Conservation (phyloP, 1,284 basidiomycete genomes). For the Cryptococcus amylolentus region DNA sequence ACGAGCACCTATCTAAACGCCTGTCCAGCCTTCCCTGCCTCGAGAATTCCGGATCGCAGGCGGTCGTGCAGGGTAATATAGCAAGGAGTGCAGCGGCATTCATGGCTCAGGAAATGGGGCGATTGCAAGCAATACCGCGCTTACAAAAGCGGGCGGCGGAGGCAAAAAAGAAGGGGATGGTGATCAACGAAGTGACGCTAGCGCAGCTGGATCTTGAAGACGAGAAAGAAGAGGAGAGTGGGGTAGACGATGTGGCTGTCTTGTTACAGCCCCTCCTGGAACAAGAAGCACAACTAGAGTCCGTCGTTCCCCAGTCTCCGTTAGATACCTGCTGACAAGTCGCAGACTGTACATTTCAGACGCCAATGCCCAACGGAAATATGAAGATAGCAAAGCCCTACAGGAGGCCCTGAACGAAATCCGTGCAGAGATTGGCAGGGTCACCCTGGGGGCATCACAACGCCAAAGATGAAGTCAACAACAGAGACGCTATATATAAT, state of each 20-base stretch:
- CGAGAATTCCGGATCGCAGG: conserved; percentile 65
- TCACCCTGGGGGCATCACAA: conserved; percentile 42
- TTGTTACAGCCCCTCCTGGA: conserved; percentile 79
- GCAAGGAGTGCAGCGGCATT: conserved; percentile 72
- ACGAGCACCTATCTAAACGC: conserved; percentile 81
- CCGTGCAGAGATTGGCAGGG: conserved; percentile 68
- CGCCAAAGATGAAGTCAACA: too few species aligned
- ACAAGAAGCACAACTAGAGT: conserved; percentile 81
- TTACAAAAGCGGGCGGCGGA: conserved; percentile 49
- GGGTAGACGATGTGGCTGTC: conserved; percentile 62
- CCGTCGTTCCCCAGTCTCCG: conserved; percentile 13
- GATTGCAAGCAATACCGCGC: conserved; percentile 55
- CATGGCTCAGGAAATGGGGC: conserved; percentile 67
- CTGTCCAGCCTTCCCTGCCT: conserved; percentile 68
- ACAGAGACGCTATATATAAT: too few species aligned
- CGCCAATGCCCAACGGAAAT: conserved; percentile 77
- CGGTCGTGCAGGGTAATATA: conserved; percentile 77
- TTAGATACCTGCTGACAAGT: not conserved
- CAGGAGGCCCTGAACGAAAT: conserved; percentile 73
- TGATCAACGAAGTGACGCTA: conserved; percentile 30
- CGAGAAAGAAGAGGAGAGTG: conserved; percentile 10
- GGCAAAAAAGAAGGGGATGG: conserved; percentile 23
- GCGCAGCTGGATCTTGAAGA: conserved; percentile 14
- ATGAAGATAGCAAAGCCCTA: conserved; percentile 79
- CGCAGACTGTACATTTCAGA: conserved; percentile 56